Conservation (phyloP, 2,329 filamentous ascomycete species). For the Colletotrichum tanaceti region DNA sequence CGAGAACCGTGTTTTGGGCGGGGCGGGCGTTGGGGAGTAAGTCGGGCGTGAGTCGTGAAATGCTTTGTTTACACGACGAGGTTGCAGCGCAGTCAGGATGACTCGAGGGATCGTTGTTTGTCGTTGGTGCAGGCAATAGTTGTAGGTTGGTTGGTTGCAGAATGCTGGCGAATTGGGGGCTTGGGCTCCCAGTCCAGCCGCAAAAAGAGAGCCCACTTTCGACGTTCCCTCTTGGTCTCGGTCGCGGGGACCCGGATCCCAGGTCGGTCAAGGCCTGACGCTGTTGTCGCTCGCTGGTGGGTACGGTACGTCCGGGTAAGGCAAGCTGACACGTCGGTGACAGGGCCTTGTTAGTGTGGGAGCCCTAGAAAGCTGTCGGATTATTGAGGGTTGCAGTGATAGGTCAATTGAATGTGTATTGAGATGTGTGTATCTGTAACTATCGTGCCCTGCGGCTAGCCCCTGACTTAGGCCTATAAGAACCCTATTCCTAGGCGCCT, state of each 20-base stretch:
- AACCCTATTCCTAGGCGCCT: too few species aligned
- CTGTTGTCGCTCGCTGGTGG: conserved; percentile 1
- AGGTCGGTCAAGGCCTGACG: too few species aligned
- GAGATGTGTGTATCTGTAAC: too few species aligned
- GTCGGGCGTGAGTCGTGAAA: conserved; percentile 30
- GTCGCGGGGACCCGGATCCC: conserved; percentile 5
- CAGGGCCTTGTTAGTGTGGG: conserved; percentile 30
- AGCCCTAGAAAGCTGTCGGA: not conserved
- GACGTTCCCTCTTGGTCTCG: not conserved
- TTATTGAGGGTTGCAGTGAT: too few species aligned
- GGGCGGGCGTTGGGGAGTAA: conserved; percentile 6
- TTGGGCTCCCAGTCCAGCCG: conserved; percentile 15
- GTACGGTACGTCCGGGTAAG: conserved; percentile 21
- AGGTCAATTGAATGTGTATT: too few species aligned
- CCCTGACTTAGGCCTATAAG: too few species aligned
- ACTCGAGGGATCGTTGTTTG: conserved; percentile 22
- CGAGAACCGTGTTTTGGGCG: conserved; percentile 2
- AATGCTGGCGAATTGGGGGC: conserved; percentile 28
- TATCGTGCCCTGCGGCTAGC: too few species aligned
- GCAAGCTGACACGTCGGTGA: conserved; percentile 19
- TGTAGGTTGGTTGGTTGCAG: conserved; percentile 28
- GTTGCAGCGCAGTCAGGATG: conserved; percentile 31
- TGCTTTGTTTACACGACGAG: conserved; percentile 27
- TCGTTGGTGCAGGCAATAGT: conserved; percentile 4
- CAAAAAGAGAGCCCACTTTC: conserved; percentile 20